Evolutionary conservation across 2,329 filamentous ascomycete genomes (phyloP).

Genomic region (Waltergamsia citrina): DNA sequence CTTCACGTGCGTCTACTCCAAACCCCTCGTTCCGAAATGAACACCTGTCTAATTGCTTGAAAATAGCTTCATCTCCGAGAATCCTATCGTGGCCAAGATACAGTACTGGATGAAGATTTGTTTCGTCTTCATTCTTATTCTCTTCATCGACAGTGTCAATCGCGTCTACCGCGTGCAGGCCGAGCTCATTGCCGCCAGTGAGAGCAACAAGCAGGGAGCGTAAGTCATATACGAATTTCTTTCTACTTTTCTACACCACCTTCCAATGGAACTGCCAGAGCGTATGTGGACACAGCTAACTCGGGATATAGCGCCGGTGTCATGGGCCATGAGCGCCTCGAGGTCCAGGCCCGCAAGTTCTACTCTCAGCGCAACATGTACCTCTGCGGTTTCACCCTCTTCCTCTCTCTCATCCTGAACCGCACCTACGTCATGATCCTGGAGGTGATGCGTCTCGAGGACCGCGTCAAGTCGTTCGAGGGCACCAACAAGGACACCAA

Average conservation of each 20-base stretch:
- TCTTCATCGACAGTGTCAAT: constrained; percentile 93
- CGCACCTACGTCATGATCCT: constrained; percentile 98
- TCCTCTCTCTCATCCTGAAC: constrained; percentile 97
- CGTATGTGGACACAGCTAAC: neutral
- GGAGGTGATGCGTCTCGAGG: constrained; percentile 82
- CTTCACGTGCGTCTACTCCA: constrained; percentile 49
- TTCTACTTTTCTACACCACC: neutral
- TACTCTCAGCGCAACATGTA: constrained; percentile 99
- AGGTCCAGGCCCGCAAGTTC: constrained; percentile 98
- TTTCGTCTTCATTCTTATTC: constrained; percentile 96
- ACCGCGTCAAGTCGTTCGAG: constrained; percentile 79
- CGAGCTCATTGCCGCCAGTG: constrained; percentile 67
- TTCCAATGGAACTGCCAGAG: neutral
- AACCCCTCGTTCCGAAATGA: neutral
- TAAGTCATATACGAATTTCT: constrained; percentile 23
- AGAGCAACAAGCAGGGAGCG: constrained; percentile 36
- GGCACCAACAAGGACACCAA: constrained; percentile 44
- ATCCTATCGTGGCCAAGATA: constrained; percentile 73
- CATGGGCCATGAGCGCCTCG: constrained; percentile 88
- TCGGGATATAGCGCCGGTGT: constrained; percentile 43
- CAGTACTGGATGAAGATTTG: constrained; percentile 99
- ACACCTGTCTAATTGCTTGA: neutral
- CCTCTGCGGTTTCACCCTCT: constrained; percentile 97
- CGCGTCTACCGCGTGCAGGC: constrained; percentile 95
- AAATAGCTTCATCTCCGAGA: constrained; percentile 83